Conservation (phyloP, 306 rosid species). For the Cucumis hystrix region DNA sequence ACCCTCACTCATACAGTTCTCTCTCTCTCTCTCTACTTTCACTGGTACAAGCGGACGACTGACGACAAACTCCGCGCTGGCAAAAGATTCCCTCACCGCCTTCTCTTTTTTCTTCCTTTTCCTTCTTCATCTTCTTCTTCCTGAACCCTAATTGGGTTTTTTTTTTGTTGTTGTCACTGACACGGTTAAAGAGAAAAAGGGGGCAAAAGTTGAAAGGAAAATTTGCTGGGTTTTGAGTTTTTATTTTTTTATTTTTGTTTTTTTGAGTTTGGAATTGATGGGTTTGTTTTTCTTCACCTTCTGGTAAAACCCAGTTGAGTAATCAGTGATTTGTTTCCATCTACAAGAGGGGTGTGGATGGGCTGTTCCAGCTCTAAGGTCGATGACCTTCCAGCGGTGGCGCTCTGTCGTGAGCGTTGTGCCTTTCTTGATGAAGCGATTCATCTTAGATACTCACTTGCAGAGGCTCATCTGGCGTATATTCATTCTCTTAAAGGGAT, state of each 20-base stretch:
- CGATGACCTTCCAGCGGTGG: conserved; percentile 92
- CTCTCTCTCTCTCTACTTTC: conserved; percentile 11
- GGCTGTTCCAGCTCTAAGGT: conserved; percentile 88
- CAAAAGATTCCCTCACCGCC: conserved; percentile 59
- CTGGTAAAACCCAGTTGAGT: not conserved
- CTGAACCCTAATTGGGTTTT: conserved; percentile 8
- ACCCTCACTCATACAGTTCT: conserved; percentile 4
- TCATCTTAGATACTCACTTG: conserved; percentile 52
- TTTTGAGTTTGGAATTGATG: not conserved
- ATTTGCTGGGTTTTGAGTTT: not conserved
- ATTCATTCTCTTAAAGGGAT: conserved; percentile 47
- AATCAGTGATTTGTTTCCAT: not conserved
- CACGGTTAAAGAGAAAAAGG: not conserved
- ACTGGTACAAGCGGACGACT: conserved; percentile 58
- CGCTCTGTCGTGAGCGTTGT: conserved; percentile 65
- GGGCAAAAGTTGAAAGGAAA: not conserved
- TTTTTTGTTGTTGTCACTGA: not conserved
- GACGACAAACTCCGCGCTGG: conserved; percentile 85
- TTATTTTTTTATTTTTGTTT: not conserved
- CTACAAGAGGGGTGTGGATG: conserved; percentile 15
- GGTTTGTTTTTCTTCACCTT: not conserved
- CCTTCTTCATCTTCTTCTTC: not conserved
- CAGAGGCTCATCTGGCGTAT: conserved; percentile 66
- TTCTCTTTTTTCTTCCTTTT: not conserved
- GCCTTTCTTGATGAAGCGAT: conserved; percentile 66